phyloP scores from a whole-genome alignment of 768 basidiomycete genomes.

The Termitomyces sp. region DNA sequence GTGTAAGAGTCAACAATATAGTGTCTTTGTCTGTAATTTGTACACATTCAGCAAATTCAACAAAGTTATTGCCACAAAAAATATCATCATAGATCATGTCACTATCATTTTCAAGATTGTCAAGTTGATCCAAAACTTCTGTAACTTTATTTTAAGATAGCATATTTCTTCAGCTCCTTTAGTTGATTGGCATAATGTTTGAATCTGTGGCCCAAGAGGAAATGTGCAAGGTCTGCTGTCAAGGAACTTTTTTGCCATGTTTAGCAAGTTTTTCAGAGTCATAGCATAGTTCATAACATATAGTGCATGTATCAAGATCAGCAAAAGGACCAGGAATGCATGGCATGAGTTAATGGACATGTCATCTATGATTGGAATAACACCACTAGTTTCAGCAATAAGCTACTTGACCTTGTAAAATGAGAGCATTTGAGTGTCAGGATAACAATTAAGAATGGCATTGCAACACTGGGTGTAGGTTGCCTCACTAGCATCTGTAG shows the following conservation, averaged over 20 bases:
- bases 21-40: conserved; percentile 26
- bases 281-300: not conserved
- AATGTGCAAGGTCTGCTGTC: not conserved
- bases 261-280: not conserved
- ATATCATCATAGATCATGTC: conserved; percentile 18
- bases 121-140: conserved; percentile 9
- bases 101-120: conserved; percentile 2
- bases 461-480: too few species aligned
- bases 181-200: not conserved
- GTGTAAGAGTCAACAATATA: conserved; percentile 7
- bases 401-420: too few species aligned
- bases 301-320: conserved; percentile 10
- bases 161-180: conserved; percentile 12
- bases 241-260: conserved; percentile 1
- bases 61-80: conserved; percentile 20
- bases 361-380: too few species aligned
- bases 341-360: too few species aligned
- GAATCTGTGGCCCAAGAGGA: not conserved
- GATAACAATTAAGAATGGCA: too few species aligned
- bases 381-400: too few species aligned
- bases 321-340: not conserved
- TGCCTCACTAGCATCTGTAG: too few species aligned
- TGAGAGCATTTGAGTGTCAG: too few species aligned
- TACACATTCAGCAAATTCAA: conserved; percentile 13
- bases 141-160: not conserved